These are phyloP conservation scores for Pseudogymnoascus sp. DNA, from an alignment of 2,329 filamentous ascomycete genomes.

Conservation along the genomic window DNA sequence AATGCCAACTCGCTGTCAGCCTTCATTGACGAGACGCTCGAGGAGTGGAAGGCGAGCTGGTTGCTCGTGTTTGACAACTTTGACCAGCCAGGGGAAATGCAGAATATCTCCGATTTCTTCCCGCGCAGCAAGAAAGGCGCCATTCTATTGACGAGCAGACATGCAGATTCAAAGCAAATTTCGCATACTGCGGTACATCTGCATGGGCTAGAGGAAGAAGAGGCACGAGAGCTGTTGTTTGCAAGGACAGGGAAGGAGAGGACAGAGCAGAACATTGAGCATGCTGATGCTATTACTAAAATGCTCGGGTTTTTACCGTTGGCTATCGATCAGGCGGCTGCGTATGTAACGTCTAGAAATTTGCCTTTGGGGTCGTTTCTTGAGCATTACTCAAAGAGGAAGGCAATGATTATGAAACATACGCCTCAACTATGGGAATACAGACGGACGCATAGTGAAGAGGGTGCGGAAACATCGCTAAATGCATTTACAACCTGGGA, in stretches of 20 bases:
- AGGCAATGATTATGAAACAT: conserved; percentile 15
- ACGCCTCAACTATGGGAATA: conserved; percentile 19
- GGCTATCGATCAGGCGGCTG: conserved; percentile 24
- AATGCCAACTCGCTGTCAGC: background rate
- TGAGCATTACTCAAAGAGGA: conserved; percentile 14
- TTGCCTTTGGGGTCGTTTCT: conserved; percentile 18
- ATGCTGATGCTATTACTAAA: conserved; percentile 14
- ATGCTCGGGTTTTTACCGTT: conserved; percentile 21
- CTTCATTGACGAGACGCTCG: background rate
- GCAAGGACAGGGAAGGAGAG: background rate
- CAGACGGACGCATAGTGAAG: conserved; percentile 10
- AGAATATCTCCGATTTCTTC: conserved; percentile 7
- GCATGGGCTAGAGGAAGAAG: conserved; percentile 10
- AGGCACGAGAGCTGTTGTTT: conserved; percentile 10
- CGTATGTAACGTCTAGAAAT: conserved; percentile 20
- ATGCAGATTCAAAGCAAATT: conserved; percentile 10
- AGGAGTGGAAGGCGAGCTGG: conserved; percentile 9
- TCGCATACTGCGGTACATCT: conserved; percentile 4
- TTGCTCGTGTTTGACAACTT: conserved; percentile 14
- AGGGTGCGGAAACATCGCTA: conserved; percentile 14
- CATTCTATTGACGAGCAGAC: conserved; percentile 15
- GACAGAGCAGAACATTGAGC: background rate
- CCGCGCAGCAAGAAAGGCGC: background rate
- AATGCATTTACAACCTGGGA: conserved; percentile 25
- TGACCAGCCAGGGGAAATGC: conserved; percentile 10